Conservation (phyloP, 1,284 basidiomycete species). For the Cystobasidiaceae sp. region DNA sequence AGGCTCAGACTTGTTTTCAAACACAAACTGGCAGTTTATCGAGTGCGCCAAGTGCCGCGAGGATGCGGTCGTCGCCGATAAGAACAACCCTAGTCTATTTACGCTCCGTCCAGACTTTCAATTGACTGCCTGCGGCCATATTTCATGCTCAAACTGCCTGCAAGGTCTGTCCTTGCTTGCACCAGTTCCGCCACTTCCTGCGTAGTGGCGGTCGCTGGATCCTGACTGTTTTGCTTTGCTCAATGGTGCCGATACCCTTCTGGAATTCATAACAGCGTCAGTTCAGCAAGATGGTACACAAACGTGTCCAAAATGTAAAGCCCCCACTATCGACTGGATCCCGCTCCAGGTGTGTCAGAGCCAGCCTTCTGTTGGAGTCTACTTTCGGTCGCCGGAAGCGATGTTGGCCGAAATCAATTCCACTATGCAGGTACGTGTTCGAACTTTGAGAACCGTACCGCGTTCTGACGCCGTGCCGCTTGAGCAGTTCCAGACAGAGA, state of each 20-base stretch:
- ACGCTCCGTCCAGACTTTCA: conserved; percentile 22
- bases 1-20: background rate
- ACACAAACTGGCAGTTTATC: conserved; percentile 22
- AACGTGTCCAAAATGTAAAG: conserved; percentile 5
- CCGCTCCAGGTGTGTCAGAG: background rate
- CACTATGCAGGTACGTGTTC: background rate
- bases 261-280: background rate
- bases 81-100: background rate
- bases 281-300: background rate
- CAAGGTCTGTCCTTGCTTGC: conserved; percentile 8
- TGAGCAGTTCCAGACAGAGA: conserved; percentile 25
- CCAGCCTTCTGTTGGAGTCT: background rate
- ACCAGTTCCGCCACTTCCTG: background rate
- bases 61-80: background rate
- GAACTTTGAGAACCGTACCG: background rate
- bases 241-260: background rate
- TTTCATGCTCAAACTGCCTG: conserved; percentile 21
- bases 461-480: too few relatives aligned
- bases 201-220: too few relatives aligned
- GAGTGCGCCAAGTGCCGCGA: conserved; percentile 27
- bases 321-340: conserved; percentile 2
- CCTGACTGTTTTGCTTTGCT: background rate
- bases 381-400: conserved; percentile 15
- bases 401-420: conserved; percentile 2
- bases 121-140: conserved; percentile 24